phyloP scores from a whole-genome alignment of 2,329 filamentous ascomycete genomes.

The Lasiodiplodia hormozganensis region DNA sequence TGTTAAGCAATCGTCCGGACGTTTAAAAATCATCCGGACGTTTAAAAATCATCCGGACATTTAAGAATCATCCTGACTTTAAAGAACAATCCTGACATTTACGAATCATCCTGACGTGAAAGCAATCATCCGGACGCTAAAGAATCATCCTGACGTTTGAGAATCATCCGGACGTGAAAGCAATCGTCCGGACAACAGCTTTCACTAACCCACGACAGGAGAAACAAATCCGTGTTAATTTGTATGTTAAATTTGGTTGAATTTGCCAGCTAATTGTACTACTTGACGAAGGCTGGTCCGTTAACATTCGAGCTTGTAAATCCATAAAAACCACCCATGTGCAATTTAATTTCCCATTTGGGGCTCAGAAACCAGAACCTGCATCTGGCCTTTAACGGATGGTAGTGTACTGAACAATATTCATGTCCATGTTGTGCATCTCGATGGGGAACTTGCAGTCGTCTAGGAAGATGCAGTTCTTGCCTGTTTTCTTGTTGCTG shows the following conservation, averaged over 20 bases:
- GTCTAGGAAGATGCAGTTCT: conserved; percentile 64
- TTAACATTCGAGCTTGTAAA: not conserved
- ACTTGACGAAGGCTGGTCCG: not conserved
- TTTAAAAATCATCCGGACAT: no score
- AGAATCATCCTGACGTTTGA: no score
- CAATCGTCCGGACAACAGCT: no score
- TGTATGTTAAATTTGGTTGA: not conserved
- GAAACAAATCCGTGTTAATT: not conserved
- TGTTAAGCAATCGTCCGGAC: no score
- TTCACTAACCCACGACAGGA: no score
- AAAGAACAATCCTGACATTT: no score
- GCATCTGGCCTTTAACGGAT: conserved; percentile 35
- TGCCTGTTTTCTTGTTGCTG: conserved; percentile 52
- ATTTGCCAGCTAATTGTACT: not conserved
- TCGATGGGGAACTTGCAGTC: conserved; percentile 64
- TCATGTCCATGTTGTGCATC: conserved; percentile 65
- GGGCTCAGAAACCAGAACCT: no score
- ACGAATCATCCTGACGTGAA: no score
- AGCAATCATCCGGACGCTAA: no score
- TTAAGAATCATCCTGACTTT: no score
- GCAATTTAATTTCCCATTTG: conserved; percentile 2
- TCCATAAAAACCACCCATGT: not conserved
- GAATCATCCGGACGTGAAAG: no score
- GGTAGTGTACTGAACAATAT: conserved; percentile 60
- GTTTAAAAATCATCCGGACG: no score